phyloP scores from a whole-genome alignment of 345 rosid genomes.

The Euphorbia tirucalli region DNA sequence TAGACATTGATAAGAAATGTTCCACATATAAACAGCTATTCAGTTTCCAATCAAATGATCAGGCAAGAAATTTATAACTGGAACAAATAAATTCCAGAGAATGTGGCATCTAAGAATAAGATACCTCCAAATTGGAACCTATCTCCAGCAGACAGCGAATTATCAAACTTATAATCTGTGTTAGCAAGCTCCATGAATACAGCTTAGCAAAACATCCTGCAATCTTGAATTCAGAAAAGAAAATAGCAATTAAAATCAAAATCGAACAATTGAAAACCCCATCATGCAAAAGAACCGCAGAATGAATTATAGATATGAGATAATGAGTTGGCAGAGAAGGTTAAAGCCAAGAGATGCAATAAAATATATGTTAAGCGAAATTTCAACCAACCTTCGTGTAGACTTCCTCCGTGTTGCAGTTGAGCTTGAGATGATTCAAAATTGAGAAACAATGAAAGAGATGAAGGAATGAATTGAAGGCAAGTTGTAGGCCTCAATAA shows the following conservation, averaged over 20 bases:
- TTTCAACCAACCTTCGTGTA: too few species aligned
- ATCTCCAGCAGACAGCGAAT: neutral
- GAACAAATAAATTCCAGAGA: neutral
- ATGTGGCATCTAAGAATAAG: neutral
- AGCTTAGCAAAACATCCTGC: neutral
- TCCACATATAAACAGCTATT: neutral
- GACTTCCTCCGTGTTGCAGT: too few species aligned
- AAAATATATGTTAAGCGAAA: too few species aligned
- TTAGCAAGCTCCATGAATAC: neutral
- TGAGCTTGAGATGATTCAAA: too few species aligned
- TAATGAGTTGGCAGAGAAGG: neutral
- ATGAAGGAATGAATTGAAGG: too few species aligned
- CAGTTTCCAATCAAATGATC: neutral
- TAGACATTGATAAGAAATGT: neutral
- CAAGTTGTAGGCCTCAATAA: too few species aligned
- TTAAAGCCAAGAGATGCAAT: neutral
- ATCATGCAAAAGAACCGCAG: neutral
- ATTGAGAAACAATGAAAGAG: too few species aligned
- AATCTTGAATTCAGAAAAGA: neutral
- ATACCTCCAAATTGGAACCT: neutral
- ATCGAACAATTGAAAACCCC: neutral
- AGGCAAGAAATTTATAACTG: neutral
- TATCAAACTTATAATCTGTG: neutral
- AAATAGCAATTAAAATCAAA: too few species aligned
- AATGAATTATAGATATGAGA: neutral